A percentile compares a stretch with the other conserved stretches of the same genome.
Conservation (phyloP, 306 rosid species). For the Casuarina glauca region DNA sequence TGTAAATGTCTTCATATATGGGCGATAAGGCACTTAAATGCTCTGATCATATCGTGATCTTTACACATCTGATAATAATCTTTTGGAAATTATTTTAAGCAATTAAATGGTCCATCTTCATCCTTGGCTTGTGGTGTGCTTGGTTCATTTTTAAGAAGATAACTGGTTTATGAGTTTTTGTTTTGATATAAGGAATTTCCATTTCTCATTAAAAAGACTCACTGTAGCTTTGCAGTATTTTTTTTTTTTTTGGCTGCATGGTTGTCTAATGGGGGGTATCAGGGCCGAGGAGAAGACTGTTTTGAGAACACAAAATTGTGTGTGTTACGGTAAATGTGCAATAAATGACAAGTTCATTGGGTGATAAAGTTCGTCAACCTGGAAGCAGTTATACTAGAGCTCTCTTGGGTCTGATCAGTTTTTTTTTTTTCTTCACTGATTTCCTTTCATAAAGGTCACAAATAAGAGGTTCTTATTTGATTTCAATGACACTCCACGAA, state of each 20-base stretch:
- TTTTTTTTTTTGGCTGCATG: neutral
- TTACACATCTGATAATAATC: neutral
- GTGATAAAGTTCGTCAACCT: neutral
- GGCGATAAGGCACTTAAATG: neutral
- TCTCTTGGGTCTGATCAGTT: neutral
- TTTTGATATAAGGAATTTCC: neutral
- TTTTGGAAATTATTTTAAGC: neutral
- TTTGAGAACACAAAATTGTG: neutral
- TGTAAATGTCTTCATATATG: neutral
- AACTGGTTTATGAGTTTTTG: neutral
- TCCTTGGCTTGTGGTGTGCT: neutral
- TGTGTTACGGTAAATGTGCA: neutral
- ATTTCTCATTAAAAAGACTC: neutral
- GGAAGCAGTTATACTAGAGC: neutral
- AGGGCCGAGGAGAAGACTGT: neutral
- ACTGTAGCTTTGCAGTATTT: neutral
- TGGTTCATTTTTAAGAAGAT: neutral
- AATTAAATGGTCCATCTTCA: neutral
- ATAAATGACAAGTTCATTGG: neutral
- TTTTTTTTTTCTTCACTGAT: neutral
- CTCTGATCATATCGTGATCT: neutral
- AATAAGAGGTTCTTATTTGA: neutral
- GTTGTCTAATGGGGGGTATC: neutral
- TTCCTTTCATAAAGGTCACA: neutral
- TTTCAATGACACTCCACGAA: neutral